Evolutionary conservation across 2,329 filamentous ascomycete genomes (phyloP).

Genomic region (Apiospora hydei): DNA sequence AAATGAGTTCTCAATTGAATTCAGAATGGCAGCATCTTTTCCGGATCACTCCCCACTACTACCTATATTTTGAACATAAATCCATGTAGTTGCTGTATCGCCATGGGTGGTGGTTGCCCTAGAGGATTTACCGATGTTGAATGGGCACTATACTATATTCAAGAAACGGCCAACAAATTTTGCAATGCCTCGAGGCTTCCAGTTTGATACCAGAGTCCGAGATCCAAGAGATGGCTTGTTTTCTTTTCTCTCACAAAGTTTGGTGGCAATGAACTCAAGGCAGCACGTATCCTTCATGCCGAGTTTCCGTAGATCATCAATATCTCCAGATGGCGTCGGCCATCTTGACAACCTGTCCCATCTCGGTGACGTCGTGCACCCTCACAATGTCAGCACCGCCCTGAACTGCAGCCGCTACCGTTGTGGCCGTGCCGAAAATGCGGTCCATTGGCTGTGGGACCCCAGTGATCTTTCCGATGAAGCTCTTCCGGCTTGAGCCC

Average conservation of each 20-base stretch:
- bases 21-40: neutral
- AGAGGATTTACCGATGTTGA: neutral
- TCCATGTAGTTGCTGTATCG: neutral
- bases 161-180: neutral
- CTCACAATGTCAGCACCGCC: conserved; percentile 91
- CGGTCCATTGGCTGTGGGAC: conserved; percentile 74
- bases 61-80: neutral
- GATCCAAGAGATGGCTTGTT: neutral
- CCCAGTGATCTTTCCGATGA: conserved; percentile 84
- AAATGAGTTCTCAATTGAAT: neutral
- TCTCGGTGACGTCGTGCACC: conserved; percentile 89
- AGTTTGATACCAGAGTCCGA: too few species aligned
- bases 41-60: neutral
- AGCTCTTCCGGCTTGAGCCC: conserved; percentile 87
- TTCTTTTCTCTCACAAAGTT: neutral
- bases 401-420: conserved; percentile 83
- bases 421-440: conserved; percentile 86
- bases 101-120: neutral
- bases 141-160: neutral
- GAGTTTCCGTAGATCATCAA: conserved; percentile 28
- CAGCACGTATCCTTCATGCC: neutral
- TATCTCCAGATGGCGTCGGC: conserved; percentile 89
- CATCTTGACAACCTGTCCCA: conserved; percentile 85
- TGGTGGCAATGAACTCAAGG: neutral
- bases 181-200: neutral